Conservation (phyloP, 257 asterid genomes). For the Solanum sejunctum region DNA sequence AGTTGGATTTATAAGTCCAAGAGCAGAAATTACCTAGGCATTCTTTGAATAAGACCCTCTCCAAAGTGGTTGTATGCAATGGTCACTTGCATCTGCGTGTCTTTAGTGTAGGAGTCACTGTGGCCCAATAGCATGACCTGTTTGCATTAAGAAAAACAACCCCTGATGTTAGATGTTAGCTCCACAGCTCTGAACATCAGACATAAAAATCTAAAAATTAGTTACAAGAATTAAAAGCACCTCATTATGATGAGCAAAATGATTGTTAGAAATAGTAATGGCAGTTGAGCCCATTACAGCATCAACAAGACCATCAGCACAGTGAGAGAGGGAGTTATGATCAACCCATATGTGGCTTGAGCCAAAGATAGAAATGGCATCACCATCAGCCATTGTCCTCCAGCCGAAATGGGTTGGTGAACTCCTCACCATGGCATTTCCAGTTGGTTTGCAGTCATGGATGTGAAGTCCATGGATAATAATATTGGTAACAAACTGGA, state of each 20-base stretch:
- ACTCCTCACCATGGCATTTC: conserved; percentile 92
- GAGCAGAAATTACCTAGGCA: conserved; percentile 61
- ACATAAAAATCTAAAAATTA: background rate
- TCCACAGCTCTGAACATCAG: background rate
- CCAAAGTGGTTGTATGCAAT: conserved; percentile 94
- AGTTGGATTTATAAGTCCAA: background rate
- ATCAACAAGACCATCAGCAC: conserved; percentile 92
- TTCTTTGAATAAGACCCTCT: conserved; percentile 85
- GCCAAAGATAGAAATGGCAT: conserved; percentile 73
- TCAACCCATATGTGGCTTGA: conserved; percentile 92
- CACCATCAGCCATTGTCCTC: conserved; percentile 97
- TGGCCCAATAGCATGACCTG: conserved; percentile 95
- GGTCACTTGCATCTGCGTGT: conserved; percentile 91
- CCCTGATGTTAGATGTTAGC: background rate
- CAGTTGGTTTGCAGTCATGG: conserved; percentile 80
- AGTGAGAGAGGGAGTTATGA: conserved; percentile 75
- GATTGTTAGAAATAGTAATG: conserved; percentile 75
- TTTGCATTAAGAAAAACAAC: background rate
- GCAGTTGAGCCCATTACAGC: conserved; percentile 97
- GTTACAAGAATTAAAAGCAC: conserved; percentile 11
- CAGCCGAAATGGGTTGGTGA: conserved; percentile 74
- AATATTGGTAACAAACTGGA: conserved; percentile 65
- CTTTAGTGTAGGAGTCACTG: conserved; percentile 71
- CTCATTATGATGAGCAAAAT: conserved; percentile 91
- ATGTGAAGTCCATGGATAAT: conserved; percentile 75